Evolutionary conservation across 1,139 yeast genomes (phyloP).

Genomic region (Diutina neorugosa): DNA sequence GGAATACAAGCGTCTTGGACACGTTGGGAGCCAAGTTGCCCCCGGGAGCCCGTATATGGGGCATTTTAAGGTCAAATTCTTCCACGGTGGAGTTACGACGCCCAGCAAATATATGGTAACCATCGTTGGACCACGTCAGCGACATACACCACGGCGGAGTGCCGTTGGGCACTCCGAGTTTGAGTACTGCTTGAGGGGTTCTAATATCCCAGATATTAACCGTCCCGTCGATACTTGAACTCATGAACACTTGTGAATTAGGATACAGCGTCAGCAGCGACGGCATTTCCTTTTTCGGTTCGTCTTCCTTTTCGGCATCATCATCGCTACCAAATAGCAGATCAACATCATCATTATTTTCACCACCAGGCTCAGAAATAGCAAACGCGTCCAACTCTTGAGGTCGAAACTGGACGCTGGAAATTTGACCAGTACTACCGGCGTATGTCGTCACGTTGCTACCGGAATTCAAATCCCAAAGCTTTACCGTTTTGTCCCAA

Average conservation of each 20-base stretch:
- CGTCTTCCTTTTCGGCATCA: conserved; percentile 15
- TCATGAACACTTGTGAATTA: conserved; percentile 55
- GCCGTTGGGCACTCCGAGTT: conserved; percentile 46
- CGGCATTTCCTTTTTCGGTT: conserved; percentile 11
- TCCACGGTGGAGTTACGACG: conserved; percentile 84
- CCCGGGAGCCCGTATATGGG: conserved; percentile 17
- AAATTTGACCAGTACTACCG: conserved; percentile 65
- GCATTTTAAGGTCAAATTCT: conserved; percentile 64
- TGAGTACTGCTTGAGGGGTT: conserved; percentile 22
- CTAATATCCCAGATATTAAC: conserved; percentile 79
- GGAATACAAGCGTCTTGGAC: conserved; percentile 55
- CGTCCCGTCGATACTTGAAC: conserved; percentile 79
- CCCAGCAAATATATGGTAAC: conserved; percentile 72
- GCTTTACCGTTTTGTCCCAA: conserved; percentile 71
- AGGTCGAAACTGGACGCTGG: conserved; percentile 73
- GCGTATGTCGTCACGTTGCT: conserved; percentile 32
- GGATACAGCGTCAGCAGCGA: conserved; percentile 10
- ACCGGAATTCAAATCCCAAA: conserved; percentile 86
- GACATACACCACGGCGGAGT: conserved; percentile 94
- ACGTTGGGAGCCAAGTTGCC: conserved; percentile 32
- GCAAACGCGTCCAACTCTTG: conserved; percentile 36
- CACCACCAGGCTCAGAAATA: conserved; percentile 9
- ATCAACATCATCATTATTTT: conserved; percentile 40
- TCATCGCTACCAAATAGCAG: conserved; percentile 78
- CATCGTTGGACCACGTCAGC: conserved; percentile 84